Conservation (phyloP, 345 rosid species). For the Eucalyptus microcorys region DNA sequence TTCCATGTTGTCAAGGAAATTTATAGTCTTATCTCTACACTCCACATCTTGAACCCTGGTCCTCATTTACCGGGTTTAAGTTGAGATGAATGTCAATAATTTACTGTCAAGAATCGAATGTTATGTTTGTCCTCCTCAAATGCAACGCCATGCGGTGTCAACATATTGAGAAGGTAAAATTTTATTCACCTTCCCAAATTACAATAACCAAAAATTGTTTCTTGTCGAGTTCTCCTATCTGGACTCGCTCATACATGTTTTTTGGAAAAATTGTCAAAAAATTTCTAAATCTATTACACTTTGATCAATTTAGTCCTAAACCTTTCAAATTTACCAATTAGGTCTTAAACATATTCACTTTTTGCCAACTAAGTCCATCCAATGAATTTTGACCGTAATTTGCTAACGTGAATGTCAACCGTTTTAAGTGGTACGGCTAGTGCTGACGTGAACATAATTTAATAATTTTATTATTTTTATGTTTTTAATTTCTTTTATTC, state of each 20-base stretch:
- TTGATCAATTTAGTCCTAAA: too few relatives aligned
- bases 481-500: too few relatives aligned
- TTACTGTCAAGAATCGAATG: too few relatives aligned
- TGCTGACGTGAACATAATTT: too few relatives aligned
- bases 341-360: too few relatives aligned
- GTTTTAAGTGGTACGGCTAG: fast-evolving
- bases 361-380: fast-evolving
- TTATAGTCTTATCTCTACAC: not conserved
- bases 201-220: not conserved
- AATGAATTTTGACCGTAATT: fast-evolving
- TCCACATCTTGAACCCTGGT: not conserved
- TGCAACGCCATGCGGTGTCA: not conserved
- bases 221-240: not conserved
- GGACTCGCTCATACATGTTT: not conserved
- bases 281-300: fast-evolving
- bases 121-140: not conserved
- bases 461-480: too few relatives aligned
- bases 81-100: too few relatives aligned
- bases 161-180: not conserved
- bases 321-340: fast-evolving
- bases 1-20: not conserved
- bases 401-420: fast-evolving
- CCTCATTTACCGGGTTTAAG: not conserved
- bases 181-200: not conserved
- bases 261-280: too few relatives aligned